phyloP scores from a whole-genome alignment of 441 rosid genomes.

The Adansonia gregorii region DNA sequence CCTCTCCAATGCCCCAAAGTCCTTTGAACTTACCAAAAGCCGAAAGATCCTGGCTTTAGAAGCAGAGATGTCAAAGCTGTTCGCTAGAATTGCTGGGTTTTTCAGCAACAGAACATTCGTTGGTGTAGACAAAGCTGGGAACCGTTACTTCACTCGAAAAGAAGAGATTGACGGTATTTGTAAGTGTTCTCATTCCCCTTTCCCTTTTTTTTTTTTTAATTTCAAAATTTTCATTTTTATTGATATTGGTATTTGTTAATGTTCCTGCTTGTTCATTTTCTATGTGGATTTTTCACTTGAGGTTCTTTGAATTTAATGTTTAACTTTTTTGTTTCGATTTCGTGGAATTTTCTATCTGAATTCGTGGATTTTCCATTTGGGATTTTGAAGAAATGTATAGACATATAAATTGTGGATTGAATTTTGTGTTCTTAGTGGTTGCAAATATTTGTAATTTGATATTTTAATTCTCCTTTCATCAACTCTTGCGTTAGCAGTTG shows the following conservation, averaged over 20 bases:
- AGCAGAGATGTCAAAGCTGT: conserved; percentile 68
- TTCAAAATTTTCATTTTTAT: background rate
- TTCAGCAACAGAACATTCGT: conserved; percentile 54
- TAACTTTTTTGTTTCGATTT: background rate
- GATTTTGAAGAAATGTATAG: background rate
- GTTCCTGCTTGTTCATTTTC: background rate
- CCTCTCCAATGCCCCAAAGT: background rate
- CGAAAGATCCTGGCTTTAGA: background rate
- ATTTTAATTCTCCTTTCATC: background rate
- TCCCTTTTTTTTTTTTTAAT: background rate
- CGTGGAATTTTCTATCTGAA: background rate
- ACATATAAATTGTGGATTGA: background rate
- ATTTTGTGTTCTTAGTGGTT: background rate
- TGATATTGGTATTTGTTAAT: background rate
- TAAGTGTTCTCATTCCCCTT: conserved; percentile 46
- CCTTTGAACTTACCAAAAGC: background rate
- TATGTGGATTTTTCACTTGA: background rate
- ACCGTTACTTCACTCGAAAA: conserved; percentile 73
- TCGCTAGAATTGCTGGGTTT: conserved; percentile 65
- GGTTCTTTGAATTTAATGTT: background rate
- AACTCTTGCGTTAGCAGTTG: background rate
- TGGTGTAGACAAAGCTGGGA: conserved; percentile 80
- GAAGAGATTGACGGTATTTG: conserved; percentile 86
- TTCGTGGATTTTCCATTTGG: background rate
- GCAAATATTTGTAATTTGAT: background rate